These are phyloP conservation scores for Allium cepa DNA, from an alignment of 106 monocot species.

Conservation along the genomic window DNA sequence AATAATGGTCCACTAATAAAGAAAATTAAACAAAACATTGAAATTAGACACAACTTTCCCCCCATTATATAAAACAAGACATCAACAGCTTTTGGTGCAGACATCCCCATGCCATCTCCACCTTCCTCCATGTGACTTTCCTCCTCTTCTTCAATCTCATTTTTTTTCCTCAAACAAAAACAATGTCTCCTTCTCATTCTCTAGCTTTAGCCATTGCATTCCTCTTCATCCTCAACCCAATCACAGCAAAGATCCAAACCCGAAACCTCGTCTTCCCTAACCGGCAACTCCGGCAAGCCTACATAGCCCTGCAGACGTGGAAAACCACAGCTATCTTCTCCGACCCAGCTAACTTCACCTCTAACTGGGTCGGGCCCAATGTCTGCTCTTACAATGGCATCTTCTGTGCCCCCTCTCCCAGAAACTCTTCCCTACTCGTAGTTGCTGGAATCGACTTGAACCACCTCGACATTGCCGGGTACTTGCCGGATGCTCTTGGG, in stretches of 20 bases:
- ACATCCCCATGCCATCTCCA: not conserved
- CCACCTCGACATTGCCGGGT: conserved; percentile 56
- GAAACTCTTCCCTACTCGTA: conserved; percentile 19
- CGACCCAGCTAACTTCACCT: conserved; percentile 49
- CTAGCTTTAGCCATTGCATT: not conserved
- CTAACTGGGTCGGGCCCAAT: conserved; percentile 37
- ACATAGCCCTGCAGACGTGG: conserved; percentile 47
- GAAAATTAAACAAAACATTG: not conserved
- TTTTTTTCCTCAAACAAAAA: not conserved
- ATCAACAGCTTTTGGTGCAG: not conserved
- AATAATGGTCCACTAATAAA: not conserved
- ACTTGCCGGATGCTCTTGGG: conserved; percentile 40
- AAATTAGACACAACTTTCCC: not conserved
- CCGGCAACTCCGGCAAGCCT: conserved; percentile 25
- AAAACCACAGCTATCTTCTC: conserved; percentile 56
- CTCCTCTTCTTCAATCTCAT: not conserved
- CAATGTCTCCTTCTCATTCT: not conserved
- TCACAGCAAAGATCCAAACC: conserved; percentile 7
- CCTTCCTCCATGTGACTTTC: not conserved
- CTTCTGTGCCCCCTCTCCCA: conserved; percentile 27
- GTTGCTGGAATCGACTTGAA: conserved; percentile 66
- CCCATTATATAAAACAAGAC: conserved; percentile 7
- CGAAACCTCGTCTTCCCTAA: conserved; percentile 14
- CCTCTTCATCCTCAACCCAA: not conserved
- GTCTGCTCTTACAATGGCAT: conserved; percentile 51